Base-by-base conservation (phyloP, 495 filamentous ascomycete species). In the Aspergillus nanangensis region DNA sequence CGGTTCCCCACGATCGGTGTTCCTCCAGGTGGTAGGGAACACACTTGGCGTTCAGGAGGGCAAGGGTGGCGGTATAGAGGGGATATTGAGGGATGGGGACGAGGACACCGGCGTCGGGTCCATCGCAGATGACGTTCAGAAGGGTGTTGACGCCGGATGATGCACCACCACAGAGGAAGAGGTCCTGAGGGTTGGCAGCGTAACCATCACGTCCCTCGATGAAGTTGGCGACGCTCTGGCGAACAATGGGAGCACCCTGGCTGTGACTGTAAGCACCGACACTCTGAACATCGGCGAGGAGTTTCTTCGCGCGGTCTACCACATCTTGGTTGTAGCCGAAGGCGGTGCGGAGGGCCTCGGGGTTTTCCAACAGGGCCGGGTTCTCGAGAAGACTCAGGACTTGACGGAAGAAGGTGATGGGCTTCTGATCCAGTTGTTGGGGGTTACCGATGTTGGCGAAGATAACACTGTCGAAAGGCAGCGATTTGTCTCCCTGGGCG, bases 391-490 rank as follows among this genome's bases (percentile, higher is more conserved):
- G 67, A 73, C 90, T 96, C 59, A 95, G 77, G 9, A 97, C 94
- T 71, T 98, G 94, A 45, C 93, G 84, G 83, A 98, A 95, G 78
- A 95, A 98, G 53, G 92, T 97, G 59, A 98, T 90, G 54, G 93
- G 93, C 75, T 96, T 93, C 76, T 98, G 93, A 69, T 94, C 93
- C 44, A 98, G 83, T 69, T 97, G 94, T 62, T 98, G 93, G 5
- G 94, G 93, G 71, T 98, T 98, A 53, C 94, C 93, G 61, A 98
- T 98, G 67, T 98, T 98, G 66, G 93, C 93, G 43, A 86, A 88
- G 67, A 98, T 92, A 57, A 98, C 83, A 48, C 86, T 76, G 51
- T 87, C 76, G 62, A 98, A 98, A 20, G 93, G 93, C 34, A 97
- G 76, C 45, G 69, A 63, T 52, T 79, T 75, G 57, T 81, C 77